Base-by-base conservation (phyloP, 768 basidiomycete species). In the Hygrocybe coccinea region DNA sequence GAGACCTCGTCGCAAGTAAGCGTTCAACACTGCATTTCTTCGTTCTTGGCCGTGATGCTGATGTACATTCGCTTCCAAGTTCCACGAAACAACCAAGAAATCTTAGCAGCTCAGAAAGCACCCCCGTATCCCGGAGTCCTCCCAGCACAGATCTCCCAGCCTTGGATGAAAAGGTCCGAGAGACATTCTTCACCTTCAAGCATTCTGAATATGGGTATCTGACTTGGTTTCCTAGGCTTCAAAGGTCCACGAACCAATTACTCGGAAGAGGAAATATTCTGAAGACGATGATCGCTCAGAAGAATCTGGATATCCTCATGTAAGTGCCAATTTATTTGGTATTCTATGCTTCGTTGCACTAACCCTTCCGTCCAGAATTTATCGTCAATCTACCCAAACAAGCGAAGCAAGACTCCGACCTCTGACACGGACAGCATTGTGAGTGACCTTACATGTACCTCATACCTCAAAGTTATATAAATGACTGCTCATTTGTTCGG, bases 341-440 rank as follows among this genome's bases (percentile, higher is more conserved):
- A 15, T 52, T 34, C 45, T 55, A 17, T 51, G 38, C 29, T 29
- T 34, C 49, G 24, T 60, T 19, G n/a, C 46, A 19, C 33, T 43
- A 5, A 35, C 37, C 19, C 36, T 7, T 10, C 17, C 17, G 17
- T 22, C 8, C 56, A 80, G 79, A 79, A 80, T 54, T 71, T 79
- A n/a, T 66, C 70, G 2, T 69, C 76, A 52, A 76, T 79, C 53
- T 79, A 80, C 59, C 77, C 79, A 3, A 65, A 65, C 53, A 69
- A 68, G 59, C 58, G 75, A 57, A 78, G 69, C 65, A 74, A 62
- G 65, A 79, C 77, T 35, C 76, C 76, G n/a, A 71, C 76, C 15
- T 50, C 60, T 10, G 69, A 73, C 54, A 60, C 59, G 36, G 64
- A 61, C 12, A 54, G 61, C 14, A 59, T 62, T 22, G 67, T 39